Evolutionary conservation across 768 basidiomycete species (phyloP), one percentile per base, ranked within the genome.

Genomic region (Mycena filopes): DNA sequence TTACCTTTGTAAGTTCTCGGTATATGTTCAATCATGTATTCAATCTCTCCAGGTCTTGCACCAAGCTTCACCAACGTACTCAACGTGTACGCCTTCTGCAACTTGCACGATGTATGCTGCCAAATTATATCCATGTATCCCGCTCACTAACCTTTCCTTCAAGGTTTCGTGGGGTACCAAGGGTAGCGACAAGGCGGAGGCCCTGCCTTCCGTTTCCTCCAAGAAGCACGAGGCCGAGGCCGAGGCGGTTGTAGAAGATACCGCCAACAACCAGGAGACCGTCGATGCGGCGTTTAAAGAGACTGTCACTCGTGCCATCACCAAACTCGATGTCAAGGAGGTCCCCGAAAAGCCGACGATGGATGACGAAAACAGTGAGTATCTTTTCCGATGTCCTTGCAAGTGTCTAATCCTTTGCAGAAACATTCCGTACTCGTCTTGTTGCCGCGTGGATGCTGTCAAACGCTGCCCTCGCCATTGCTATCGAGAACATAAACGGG

Each of bases 51-150:
- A 65, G 64, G 59, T 72, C 78, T 99, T 61, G 97, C 97, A 13
- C 94, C 94, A 1, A 94, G 92, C 71, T 97, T 97, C 81, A 96
- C 91, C 38, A 98, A 98, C 75, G 91, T 99, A 47, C 86, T 97
- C 71, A 97, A 97, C 78, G 93, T 96, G 40, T 98, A 98, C 75
- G 96, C 96, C 1, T 98, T 98, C 84, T 98, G 95, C 80, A 98
- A 98, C 79, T 81, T 98, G 78, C 95, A 95, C 75, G 95, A 96
- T 77, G 93, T 93, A 66, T 48, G 84, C 76, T 54, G 56, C 18
- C n/a, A n/a, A 36, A 9, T 43, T 40, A 43, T 33, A 41, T 60
- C 29, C 33, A n/a, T 0, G 36, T 51, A 23, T 48, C 36, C 20
- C 31, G 29, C 45, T 45, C 28, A 18, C 48, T 50, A n/a, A 66